Percentiles rank a stretch among this genome's conserved stretches.
These are phyloP conservation scores for Microdochium bolleyi DNA, from an alignment of 2,329 filamentous ascomycete species.

Conservation along the genomic window DNA sequence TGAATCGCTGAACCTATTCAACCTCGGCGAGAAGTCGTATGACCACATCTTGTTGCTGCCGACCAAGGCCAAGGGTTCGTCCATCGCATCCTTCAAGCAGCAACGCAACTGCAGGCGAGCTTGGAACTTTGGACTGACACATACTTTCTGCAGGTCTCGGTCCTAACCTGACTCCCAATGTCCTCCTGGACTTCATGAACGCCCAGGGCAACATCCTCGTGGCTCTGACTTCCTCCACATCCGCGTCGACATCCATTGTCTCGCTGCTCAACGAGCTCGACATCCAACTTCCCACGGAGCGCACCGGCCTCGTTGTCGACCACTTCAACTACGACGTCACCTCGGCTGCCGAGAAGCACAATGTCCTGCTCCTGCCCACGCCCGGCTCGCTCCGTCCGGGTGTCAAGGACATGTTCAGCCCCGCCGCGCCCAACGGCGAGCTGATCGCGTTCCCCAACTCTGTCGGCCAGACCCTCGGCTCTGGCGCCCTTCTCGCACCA, in stretches of 20 bases:
- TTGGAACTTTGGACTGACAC: neutral
- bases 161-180: slow-evolving; percentile 76
- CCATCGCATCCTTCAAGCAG: slow-evolving; percentile 2
- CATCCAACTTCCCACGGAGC: slow-evolving; percentile 77
- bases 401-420: slow-evolving; percentile 70
- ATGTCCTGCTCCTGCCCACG: slow-evolving; percentile 72
- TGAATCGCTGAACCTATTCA: slow-evolving; percentile 69
- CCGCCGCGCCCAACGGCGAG: slow-evolving; percentile 40
- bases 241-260: slow-evolving; percentile 65
- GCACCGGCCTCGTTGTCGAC: slow-evolving; percentile 79
- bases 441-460: slow-evolving; percentile 75
- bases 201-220: slow-evolving; percentile 86
- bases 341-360: slow-evolving; percentile 74
- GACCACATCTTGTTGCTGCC: slow-evolving; percentile 89
- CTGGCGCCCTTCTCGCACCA: slow-evolving; percentile 68
- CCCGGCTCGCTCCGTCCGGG: slow-evolving; percentile 59
- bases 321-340: slow-evolving; percentile 87
- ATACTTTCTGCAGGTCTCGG: slow-evolving; percentile 59
- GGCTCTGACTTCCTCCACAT: slow-evolving; percentile 64
- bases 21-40: slow-evolving; percentile 78
- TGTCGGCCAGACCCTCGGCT: slow-evolving; percentile 75
- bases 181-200: slow-evolving; percentile 86
- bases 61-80: slow-evolving; percentile 76
- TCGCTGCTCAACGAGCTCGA: slow-evolving; percentile 83
- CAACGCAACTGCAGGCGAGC: neutral